phyloP scores from a whole-genome alignment of 2,329 filamentous ascomycete species.

The Thielaviopsis ethacetica region DNA sequence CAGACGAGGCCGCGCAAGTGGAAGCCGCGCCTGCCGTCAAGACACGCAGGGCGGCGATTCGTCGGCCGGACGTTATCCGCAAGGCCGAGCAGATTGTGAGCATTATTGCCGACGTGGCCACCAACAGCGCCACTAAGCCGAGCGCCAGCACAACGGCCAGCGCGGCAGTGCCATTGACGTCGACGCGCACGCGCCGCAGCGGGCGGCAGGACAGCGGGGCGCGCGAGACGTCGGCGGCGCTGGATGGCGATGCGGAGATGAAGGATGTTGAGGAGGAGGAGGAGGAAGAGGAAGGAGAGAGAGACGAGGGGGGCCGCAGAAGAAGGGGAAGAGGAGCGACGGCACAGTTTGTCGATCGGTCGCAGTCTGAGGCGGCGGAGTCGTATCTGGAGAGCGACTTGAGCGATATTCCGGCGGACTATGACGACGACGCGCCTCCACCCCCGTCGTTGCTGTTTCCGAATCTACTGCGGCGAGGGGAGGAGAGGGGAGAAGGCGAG shows the following conservation, averaged over 20 bases:
- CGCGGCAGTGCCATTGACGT: conserved; percentile 20
- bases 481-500: not conserved
- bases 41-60: conserved; percentile 27
- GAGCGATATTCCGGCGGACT: conserved; percentile 44
- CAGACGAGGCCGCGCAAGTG: not conserved
- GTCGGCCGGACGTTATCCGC: conserved; percentile 41
- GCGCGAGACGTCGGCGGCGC: conserved; percentile 2
- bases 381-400: conserved; percentile 55
- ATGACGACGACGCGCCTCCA: conserved; percentile 39
- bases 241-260: conserved; percentile 28
- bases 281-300: conserved; percentile 17
- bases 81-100: conserved; percentile 42
- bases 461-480: conserved; percentile 21
- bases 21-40: conserved; percentile 15
- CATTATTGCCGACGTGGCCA: conserved; percentile 27
- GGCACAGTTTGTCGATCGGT: conserved; percentile 16
- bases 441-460: conserved; percentile 29
- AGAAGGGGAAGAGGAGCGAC: conserved; percentile 14
- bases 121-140: conserved; percentile 18
- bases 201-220: not conserved
- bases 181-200: not conserved
- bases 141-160: conserved; percentile 24
- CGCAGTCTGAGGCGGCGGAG: conserved; percentile 15
- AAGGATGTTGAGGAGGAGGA: conserved; percentile 19
- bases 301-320: conserved; percentile 17